Conservation (phyloP, 306 rosid genomes). For the Cicer judaicum region DNA sequence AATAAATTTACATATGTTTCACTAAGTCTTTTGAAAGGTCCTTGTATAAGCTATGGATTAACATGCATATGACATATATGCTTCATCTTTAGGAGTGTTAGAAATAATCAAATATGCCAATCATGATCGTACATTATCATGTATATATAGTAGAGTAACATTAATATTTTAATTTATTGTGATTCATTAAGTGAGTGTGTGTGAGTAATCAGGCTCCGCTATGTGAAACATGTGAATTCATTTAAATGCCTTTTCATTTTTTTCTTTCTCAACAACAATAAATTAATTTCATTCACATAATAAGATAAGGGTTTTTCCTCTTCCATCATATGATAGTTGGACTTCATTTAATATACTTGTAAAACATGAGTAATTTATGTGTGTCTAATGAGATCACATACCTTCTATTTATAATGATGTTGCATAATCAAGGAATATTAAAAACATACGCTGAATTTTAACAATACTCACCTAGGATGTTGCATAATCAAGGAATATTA, state of each 20-base stretch:
- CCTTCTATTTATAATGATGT: no score
- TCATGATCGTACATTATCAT: no score
- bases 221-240: not conserved
- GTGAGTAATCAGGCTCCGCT: not conserved
- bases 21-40: not conserved
- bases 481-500: no score
- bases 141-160: not conserved
- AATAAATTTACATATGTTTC: not conserved
- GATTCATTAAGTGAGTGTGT: not conserved
- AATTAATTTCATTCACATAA: conserved; percentile 29
- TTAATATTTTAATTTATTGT: not conserved
- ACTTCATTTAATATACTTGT: conserved; percentile 21
- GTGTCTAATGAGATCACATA: no score
- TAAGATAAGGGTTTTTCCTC: conserved; percentile 8
- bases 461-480: no score
- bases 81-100: not conserved
- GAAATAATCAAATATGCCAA: not conserved
- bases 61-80: not conserved
- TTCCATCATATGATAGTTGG: conserved; percentile 31
- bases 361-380: no score
- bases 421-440: no score
- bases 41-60: no score
- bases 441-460: no score
- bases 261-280: conserved; percentile 13
- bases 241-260: conserved; percentile 5